Evolutionary conservation across 1,284 basidiomycete species (phyloP), one percentile per base, ranked within the genome.

Genomic region (Melampsora americana): DNA sequence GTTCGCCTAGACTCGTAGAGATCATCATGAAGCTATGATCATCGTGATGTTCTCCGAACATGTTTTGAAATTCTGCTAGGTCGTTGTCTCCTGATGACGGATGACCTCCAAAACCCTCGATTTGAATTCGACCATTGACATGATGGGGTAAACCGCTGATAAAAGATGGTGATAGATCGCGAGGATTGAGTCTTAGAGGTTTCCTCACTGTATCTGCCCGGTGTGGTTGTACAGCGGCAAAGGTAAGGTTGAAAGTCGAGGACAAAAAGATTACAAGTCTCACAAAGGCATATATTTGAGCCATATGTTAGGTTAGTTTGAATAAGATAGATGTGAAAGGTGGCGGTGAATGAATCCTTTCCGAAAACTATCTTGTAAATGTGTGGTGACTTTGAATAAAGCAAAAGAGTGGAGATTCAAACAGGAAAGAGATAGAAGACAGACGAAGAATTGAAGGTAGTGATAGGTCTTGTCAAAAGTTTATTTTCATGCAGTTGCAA

Each of bases 11-110:
- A 28, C 14, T 56, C 18, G 53, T 56, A 56, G 53, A 56, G 53
- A 56, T 56, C 53, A 56, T 56, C 53, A 56, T 56, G 53, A n/a
- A 56, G 53, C 53, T 28, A 56, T 56, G 53, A 23, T 56, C 53
- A 42, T 42, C 39, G 11, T 42, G 39, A 12, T 56, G 53, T 4
- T 6, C 20, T n/a, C 26, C 53, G 6, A 28, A 28, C 11, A 23
- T n/a, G n/a, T 56, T 56, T 42, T 42, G 39, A 11, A 42, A 12
- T 6, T 42, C 39, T 11, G 11, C 39, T 12, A 42, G 11, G 39
- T 12, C 39, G 39, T 42, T 42, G 39, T 42, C 4, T 56, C n/a
- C 53, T 28, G 26, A 28, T 28, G 5, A 3, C 5, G 9, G 53
- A 16, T 23, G 53, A n/a, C 2, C n/a, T n/a, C 12, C 53, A 28